Evolutionary conservation across 2,329 filamentous ascomycete species (phyloP), one percentile per base, ranked within the genome.

Genomic region (Diaporthe velutina): DNA sequence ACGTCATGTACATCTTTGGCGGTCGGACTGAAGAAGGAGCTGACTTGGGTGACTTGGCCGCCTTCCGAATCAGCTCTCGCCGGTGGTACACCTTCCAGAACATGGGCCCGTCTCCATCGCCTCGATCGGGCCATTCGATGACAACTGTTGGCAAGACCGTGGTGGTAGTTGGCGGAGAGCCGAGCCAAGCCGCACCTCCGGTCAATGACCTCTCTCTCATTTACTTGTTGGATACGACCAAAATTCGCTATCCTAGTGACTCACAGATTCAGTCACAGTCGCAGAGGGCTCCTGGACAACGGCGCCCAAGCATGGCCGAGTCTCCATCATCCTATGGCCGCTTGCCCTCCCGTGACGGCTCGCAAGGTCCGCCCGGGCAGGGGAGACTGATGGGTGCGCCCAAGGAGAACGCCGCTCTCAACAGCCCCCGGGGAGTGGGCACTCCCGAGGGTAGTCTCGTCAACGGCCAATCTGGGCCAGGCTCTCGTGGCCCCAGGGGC

Each of bases 11-110:
- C 85, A 92, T 99, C 76, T 99, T 99, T 83, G 97, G 97, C 79
- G 97, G 97, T 58, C 93, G 97, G 75, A 98, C 95, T 0, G 95
- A 98, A 81, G 96, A 98, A 79, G 97, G 97, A 1, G 91, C 93
- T 38, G 97, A 99, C 82, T 87, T 99, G 5, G 97, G 96, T 45
- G 97, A 99, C 83, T 88, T 99, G 57, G 96, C 97, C 3, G 97
- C 97, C 1, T 92, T 92, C 79, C 85, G 89, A 71, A 91, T 92
- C 75, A 91, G 93, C 0, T 95, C 95, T 15, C 92, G 95, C 77
- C 91, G 97, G 75, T 99, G 97, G 97, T 99, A 98, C 83, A 99
- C 97, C 48, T 99, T 99, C 84, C 97, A 99, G 81, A 99, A 99
- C 81, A 99, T 99, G 97, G 97, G 97, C 0, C 96, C 96, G 4